Percentiles rank a stretch among this genome's conserved stretches.
phyloP scores from a whole-genome alignment of 2,329 filamentous ascomycete species.

The Aspergillus flavus region DNA sequence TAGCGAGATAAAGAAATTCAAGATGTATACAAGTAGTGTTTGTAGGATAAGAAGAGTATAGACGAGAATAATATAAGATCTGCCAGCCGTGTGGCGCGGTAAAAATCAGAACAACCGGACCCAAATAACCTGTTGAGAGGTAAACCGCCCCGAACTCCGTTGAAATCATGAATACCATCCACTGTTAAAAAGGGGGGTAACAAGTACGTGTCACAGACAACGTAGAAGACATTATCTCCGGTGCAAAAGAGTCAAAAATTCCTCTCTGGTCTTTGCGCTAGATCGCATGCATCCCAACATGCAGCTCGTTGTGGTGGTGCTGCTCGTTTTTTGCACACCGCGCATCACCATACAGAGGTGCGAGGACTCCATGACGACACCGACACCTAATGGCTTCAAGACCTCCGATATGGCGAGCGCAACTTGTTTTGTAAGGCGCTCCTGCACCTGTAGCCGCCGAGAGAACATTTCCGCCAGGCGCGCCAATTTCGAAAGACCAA shows the following conservation, averaged over 20 bases:
- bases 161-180: slow-evolving; percentile 29
- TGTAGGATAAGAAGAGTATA: not conserved
- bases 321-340: slow-evolving; percentile 89
- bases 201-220: slow-evolving; percentile 19
- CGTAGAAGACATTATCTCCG: slow-evolving; percentile 38
- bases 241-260: slow-evolving; percentile 85
- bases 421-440: slow-evolving; percentile 93
- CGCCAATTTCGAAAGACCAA: slow-evolving; percentile 93
- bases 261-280: slow-evolving; percentile 90
- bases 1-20: not conserved
- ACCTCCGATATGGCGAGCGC: slow-evolving; percentile 92
- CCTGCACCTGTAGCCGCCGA: slow-evolving; percentile 90
- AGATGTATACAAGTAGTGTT: not conserved
- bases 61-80: slow-evolving; percentile 18
- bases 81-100: not conserved
- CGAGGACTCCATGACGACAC: slow-evolving; percentile 94
- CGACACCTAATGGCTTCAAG: slow-evolving; percentile 89
- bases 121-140: slow-evolving; percentile 46
- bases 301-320: slow-evolving; percentile 90
- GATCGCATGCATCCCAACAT: slow-evolving; percentile 95
- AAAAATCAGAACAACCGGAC: slow-evolving; percentile 24
- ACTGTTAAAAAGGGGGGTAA: slow-evolving; percentile 27
- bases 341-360: slow-evolving; percentile 99
- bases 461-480: slow-evolving; percentile 97
- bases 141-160: slow-evolving; percentile 39